Base-by-base conservation (phyloP, 2,329 filamentous ascomycete species). In the Hymenoscyphus salicellus region DNA sequence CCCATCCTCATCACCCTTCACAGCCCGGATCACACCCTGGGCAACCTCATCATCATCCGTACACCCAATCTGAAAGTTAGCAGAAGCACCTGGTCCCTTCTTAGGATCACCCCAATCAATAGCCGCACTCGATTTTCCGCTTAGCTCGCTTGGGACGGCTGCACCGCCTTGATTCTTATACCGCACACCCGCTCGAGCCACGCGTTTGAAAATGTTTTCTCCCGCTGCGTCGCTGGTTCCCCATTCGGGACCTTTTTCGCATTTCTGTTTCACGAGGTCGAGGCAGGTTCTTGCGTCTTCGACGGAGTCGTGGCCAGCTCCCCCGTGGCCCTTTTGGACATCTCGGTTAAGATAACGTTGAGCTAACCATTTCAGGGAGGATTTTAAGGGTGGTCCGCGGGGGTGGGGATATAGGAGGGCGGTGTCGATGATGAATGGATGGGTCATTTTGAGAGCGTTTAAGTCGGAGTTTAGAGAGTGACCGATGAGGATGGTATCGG, bases 381-480 rank as follows among this genome's bases (percentile, higher is more conserved):
- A 93, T 76, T 96, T 98, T 67, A 96, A 84, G 0, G 94, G 94
- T 0, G 92, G 89, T 0, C 95, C 95, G 41, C 92, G 89, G 10
- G 92, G 90, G 75, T 99, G 95, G 1, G 94, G 93, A 75, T 91
- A 99, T 61, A 97, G 83, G 41, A 98, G 84, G 14, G 92, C 87
- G 0, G 95, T 98, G 77, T 99, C 95, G 74, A 97, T 86, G 71
- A 99, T 89, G 79, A 93, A 97, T 0, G 95, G 95, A 75, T 98
- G 95, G 0, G 92, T 90, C 66, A 97, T 83, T 74, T 89, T 90
- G 32, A 99, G 81, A 1, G 93, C 94, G 66, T 87, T 91, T 36
- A 97, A 84, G 74, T 96, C 91, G 1, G 90, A 91, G 72, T 94
- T 90, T 55, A 96, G 82, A 3, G 90, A 93, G 78, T 96, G 91